Conservation (phyloP, 2,329 filamentous ascomycete genomes). For the Colletotrichum graminicola region DNA sequence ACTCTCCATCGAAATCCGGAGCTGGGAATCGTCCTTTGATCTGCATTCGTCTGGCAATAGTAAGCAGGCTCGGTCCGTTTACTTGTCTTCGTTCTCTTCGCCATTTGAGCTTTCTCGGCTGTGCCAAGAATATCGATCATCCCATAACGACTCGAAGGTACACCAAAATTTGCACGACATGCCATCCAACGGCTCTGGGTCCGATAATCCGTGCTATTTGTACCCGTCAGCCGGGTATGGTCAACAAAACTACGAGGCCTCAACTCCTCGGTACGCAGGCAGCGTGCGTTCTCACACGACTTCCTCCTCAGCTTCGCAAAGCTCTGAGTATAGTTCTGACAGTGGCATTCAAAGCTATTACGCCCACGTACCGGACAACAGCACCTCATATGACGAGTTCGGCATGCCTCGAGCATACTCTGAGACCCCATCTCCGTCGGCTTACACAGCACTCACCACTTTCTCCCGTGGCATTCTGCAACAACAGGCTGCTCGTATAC, state of each 20-base stretch:
- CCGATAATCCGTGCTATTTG: neutral
- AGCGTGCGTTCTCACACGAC: neutral
- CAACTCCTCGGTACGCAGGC: conserved; percentile 4
- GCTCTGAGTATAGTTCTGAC: conserved; percentile 9
- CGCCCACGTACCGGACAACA: neutral
- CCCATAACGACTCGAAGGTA: neutral
- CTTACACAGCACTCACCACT: conserved; percentile 38
- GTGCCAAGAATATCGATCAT: neutral
- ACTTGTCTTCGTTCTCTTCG: neutral
- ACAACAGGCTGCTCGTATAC: neutral
- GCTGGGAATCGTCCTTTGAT: neutral
- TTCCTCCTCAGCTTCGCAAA: conserved; percentile 21
- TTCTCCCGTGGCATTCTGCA: neutral
- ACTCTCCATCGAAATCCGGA: neutral
- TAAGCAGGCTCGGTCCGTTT: neutral
- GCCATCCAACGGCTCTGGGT: conserved; percentile 2
- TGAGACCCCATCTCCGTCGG: conserved; percentile 44
- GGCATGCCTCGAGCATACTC: conserved; percentile 38
- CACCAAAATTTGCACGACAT: neutral
- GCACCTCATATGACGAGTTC: neutral
- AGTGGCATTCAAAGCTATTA: conserved; percentile 27
- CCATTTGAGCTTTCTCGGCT: neutral
- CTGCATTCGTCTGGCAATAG: neutral
- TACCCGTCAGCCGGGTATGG: neutral
- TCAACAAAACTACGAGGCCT: conserved; percentile 5